Evolutionary conservation across 2,329 filamentous ascomycete species (phyloP), one percentile per base, ranked within the genome.

Genomic region (Ophiostoma montium): DNA sequence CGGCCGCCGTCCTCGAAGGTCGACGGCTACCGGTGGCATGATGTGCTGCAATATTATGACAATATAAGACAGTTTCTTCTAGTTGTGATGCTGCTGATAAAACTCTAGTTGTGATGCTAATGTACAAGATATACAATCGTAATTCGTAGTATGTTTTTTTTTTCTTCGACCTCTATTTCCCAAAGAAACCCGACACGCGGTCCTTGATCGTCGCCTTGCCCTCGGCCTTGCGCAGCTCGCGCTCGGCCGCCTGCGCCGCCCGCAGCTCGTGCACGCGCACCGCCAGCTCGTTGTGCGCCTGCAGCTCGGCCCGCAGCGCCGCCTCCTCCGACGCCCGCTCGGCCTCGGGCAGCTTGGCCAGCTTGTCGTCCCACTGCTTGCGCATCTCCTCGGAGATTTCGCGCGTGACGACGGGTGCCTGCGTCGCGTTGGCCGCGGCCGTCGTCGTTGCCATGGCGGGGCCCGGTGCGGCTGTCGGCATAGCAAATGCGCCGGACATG

Each of bases 251-350:
- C 62, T 81, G 71, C 58, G 77, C 66, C 50, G 74, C 65, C 65
- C 76, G 72, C 52, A 81, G 61, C 44, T 68, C 66, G 56, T 74
- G 66, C 53, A 86, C 65, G 52, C 72, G 62, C 54, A 67, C 62
- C 47, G 78, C 74, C 58, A 85, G 70, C 56, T 82, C 72, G 44
- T 71, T 63, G 60, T 79, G 78, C 55, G 75, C 72, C 58, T 75
- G 67, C 50, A 75, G 65, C 65, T 86, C 80, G 7, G 76, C 79
- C 51, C 71, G 69, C 53, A 84, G 67, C 18, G 82, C 76, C 52
- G 74, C 73, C 61, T 82, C 74, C 61, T 86, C 82, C 16, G 80
- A 62, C 39, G 70, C 68, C 27, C 77, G 69, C 62, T 84, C 78
- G 50, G 69, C 67, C 46, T 73, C 73, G 5, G 70, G 70, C 46